Percentiles rank a stretch among this genome's conserved stretches.
phyloP scores from a whole-genome alignment of 352 stramenopile genomes.

The Phytopythium delawarense region DNA sequence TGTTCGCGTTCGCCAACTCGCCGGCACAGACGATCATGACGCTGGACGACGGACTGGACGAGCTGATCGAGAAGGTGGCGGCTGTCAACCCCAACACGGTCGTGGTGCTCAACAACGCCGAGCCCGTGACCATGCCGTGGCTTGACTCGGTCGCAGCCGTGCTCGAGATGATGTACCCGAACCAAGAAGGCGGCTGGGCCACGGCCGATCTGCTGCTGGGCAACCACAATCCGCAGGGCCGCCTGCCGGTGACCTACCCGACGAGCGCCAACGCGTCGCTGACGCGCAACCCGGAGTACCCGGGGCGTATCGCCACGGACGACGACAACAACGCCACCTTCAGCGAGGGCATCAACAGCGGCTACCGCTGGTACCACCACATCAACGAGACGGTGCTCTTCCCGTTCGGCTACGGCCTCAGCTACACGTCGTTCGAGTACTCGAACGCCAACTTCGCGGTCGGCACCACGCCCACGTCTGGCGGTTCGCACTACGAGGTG shows the following conservation, averaged over 20 bases:
- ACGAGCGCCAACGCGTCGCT: conserved; percentile 19
- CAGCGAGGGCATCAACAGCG: conserved; percentile 27
- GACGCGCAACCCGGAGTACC: conserved; percentile 26
- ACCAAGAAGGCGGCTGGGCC: conserved; percentile 29
- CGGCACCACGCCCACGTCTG: conserved; percentile 9
- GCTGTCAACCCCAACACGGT: conserved; percentile 30
- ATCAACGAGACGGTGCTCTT: conserved; percentile 27
- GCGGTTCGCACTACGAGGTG: conserved; percentile 21
- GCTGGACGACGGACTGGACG: conserved; percentile 24
- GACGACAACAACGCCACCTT: conserved; percentile 26
- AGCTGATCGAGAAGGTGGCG: conserved; percentile 20
- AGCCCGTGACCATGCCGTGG: conserved; percentile 27
- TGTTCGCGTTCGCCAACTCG: conserved; percentile 30
- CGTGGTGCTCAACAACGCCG: conserved; percentile 28
- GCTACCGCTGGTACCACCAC: conserved; percentile 29
- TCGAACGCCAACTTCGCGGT: conserved; percentile 22
- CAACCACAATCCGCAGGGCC: conserved; percentile 25
- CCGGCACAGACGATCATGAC: conserved; percentile 18
- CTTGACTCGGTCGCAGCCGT: conserved; percentile 24
- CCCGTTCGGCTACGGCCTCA: conserved; percentile 26
- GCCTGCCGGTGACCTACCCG: conserved; percentile 24
- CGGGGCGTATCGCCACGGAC: conserved; percentile 17
- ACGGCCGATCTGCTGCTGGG: conserved; percentile 25
- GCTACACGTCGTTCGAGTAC: conserved; percentile 32
- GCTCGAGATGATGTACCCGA: conserved; percentile 30